phyloP scores from a whole-genome alignment of 75 land plant species.

The Pinus tabuliformis region DNA sequence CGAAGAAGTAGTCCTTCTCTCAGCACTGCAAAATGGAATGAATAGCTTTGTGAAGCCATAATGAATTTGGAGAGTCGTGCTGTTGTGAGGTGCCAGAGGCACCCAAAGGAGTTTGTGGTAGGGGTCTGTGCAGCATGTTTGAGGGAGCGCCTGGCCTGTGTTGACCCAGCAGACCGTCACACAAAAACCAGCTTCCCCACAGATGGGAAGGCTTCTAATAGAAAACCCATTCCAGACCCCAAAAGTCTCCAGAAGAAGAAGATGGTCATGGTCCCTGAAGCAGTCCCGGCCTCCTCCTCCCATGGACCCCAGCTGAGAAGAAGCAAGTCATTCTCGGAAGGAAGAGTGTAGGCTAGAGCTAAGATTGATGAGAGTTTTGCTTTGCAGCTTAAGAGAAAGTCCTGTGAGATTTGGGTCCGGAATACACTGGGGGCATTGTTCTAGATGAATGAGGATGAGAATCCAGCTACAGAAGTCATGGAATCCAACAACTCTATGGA shows the following conservation, averaged over 20 bases:
- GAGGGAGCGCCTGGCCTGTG: slow-evolving; percentile 49
- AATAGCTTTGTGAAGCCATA: neutral
- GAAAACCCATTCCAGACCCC: slow-evolving; percentile 14
- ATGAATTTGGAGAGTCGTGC: slow-evolving; percentile 10
- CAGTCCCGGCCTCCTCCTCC: slow-evolving; percentile 7
- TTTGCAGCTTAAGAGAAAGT: slow-evolving; percentile 64
- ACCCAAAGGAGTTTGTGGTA: slow-evolving; percentile 49
- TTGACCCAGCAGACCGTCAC: slow-evolving; percentile 24
- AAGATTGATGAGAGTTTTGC: slow-evolving; percentile 23
- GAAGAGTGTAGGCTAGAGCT: slow-evolving; percentile 15
- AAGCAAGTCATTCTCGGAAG: slow-evolving; percentile 56
- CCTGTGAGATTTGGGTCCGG: slow-evolving; percentile 65
- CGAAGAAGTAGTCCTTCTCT: neutral
- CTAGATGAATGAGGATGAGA: slow-evolving; percentile 34
- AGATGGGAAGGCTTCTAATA: slow-evolving; percentile 13
- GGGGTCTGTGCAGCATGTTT: slow-evolving; percentile 68
- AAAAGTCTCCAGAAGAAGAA: slow-evolving; percentile 1
- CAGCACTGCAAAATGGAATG: slow-evolving; percentile 1
- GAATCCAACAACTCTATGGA: slow-evolving; percentile 1
- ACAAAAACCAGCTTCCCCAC: slow-evolving; percentile 19
- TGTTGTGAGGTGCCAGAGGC: slow-evolving; percentile 36
- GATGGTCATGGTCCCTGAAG: neutral
- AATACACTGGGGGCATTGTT: slow-evolving; percentile 53
- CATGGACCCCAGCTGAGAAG: slow-evolving; percentile 53
- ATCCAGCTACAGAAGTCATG: neutral